These are phyloP conservation scores for Pisolithus albus DNA, from an alignment of 768 basidiomycete species.

Conservation along the genomic window DNA sequence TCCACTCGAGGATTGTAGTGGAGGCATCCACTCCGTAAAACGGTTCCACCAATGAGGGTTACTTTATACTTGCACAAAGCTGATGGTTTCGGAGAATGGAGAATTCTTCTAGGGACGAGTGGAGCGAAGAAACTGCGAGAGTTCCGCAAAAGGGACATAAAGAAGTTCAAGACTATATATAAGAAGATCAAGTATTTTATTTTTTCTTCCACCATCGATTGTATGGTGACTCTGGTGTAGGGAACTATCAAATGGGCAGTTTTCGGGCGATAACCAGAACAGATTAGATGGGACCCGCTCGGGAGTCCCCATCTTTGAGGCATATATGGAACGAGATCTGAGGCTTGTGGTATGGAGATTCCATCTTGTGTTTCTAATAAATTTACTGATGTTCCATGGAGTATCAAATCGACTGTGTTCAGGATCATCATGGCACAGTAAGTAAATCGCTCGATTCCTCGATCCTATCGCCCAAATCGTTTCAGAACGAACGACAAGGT, in stretches of 20 bases:
- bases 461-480: conserved; percentile 2
- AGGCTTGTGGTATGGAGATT: conserved; percentile 41
- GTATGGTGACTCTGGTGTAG: conserved; percentile 27
- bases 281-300: conserved; percentile 37
- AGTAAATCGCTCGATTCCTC: neutral
- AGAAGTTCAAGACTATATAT: conserved; percentile 45
- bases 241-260: conserved; percentile 62
- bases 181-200: conserved; percentile 60
- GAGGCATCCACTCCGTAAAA: too few relatives aligned
- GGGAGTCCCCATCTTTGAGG: conserved; percentile 58
- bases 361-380: neutral
- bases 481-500: conserved; percentile 37
- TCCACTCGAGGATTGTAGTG: too few relatives aligned
- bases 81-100: too few relatives aligned
- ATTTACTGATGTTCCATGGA: conserved; percentile 11
- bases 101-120: conserved; percentile 35
- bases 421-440: conserved; percentile 31
- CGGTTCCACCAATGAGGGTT: conserved; percentile 50
- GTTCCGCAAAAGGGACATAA: conserved; percentile 36
- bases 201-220: neutral
- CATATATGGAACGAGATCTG: conserved; percentile 53
- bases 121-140: conserved; percentile 47
- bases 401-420: conserved; percentile 46
- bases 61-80: conserved; percentile 46
- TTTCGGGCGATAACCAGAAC: conserved; percentile 65